Base-by-base conservation (phyloP, 768 basidiomycete genomes). In the Tylopilus balloui region DNA sequence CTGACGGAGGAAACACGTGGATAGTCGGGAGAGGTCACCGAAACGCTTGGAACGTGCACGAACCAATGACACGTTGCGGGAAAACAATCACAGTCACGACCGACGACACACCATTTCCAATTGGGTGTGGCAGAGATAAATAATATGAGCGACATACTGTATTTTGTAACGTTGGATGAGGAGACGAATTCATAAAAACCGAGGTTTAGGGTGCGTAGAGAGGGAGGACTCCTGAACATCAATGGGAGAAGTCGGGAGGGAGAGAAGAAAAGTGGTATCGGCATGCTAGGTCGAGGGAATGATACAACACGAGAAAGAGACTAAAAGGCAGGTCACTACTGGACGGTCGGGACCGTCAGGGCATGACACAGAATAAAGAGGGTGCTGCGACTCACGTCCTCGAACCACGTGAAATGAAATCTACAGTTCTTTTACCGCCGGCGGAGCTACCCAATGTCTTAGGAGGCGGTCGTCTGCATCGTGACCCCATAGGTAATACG, bases 401-500 rank as follows among this genome's bases (percentile, higher is more conserved):
- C 47, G 2, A 38, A 25, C 38, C 41, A 32, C 20, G 14, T n/a
- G 20, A 29, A 45, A 17, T 20, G 13, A 28, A 41, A 28, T 19
- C 45, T 65, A 60, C 37, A 63, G 4, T 2, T 67, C 63, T 42
- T 65, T 67, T 12, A 63, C 59, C 9, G 60, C 53, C 3, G 63
- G 54, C 10, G 54, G 45, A 23, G 57, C 46, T 7, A 67, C 56
- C 58, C 57, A 63, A 9, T 56, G 50, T 53, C 56, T 57, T 7
- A 66, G 24, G 20, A 48, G 40, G 20, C 45, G 39, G 60, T 69
- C 57, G 54, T 69, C 50, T 29, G 50, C 59, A 50, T 78, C 78
- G 42, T 75, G 68, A 3, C 83, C 85, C 62, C 76, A 76, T 11
- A 86, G 64, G 65, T 87, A 87, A 70, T 84, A 87, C 43, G 75